Evolutionary conservation across 139 green algal genomes (phyloP), one percentile per base, ranked within the genome.

Genomic region (Eudorina sp.): DNA sequence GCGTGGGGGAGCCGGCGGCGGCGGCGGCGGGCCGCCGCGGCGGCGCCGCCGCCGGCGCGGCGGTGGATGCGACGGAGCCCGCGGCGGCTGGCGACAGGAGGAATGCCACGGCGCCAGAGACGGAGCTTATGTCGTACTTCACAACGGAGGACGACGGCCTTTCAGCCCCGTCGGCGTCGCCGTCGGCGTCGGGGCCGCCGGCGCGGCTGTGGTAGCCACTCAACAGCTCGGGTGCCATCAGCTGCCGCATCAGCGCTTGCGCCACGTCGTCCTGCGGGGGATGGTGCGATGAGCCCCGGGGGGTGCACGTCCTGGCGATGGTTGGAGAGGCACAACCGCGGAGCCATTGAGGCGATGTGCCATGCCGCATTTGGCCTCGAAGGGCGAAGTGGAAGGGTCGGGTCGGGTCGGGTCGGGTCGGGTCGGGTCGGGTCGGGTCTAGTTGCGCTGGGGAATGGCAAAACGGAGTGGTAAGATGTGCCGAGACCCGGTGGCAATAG

Each of bases 161-260:
- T 6, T 25, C 29, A 25, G 23, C 4, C 23, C 55, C 55, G 55
- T 5, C 8, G 2, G 36, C 62, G 31, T 72, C 36, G 36, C 14
- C 66, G 9, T 75, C 31, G 64, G 64, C 18, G 64, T 43, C 16
- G 25, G 3, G 64, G 16, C 9, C 29, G 1, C 34, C 34, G 2
- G 66, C 19, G 14, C 18, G 13, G 14, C 18, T 13, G 14, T 41
- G 6, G 38, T 8, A 18, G 11, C 64, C 82, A n/a, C n/a, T n/a
- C n/a, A n/a, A n/a, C n/a, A n/a, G n/a, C n/a, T n/a, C n/a, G n/a
- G n/a, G n/a, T n/a, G n/a, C n/a, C n/a, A n/a, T n/a, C 19, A 88
- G 82, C 68, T 88, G 82, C 27, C 16, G 64, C 64, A 78, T 78
- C 8, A 88, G 82, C 13, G 31, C 18, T 18, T 45, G 64, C 31